Evolutionary conservation across 495 filamentous ascomycete species (phyloP), one percentile per base, ranked within the genome.

Genomic region (Penicillium psychrofluorescens): DNA sequence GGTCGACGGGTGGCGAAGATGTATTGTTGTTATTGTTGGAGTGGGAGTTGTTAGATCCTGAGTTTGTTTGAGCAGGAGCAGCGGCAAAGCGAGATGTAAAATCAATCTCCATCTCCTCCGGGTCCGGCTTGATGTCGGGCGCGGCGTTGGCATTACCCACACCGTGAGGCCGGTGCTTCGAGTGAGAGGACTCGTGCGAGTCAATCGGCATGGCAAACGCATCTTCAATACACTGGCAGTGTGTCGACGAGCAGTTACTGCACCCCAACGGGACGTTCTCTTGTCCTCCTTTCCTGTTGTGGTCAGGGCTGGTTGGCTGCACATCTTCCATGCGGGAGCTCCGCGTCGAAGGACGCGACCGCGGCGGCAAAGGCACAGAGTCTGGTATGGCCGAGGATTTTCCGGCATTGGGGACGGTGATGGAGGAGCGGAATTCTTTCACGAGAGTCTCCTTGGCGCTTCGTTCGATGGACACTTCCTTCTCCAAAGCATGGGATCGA

Each of bases 211-310:
- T 68, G n/a, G 50, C 58, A 29, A 86, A 73, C 1, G 75, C 75
- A 52, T 84, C 81, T 42, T 88, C 84, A 9, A 90, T 72, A 51
- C 86, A 90, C 48, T 81, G 76, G 49, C 86, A 90, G 49, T 77
- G 49, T 53, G 44, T 68, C 60, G 37, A 72, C 11, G 73, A 78
- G 55, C 86, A 90, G 27, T 77, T 76, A 27, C 74, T 77, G 57
- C 85, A 90, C 1, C 79, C 81, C 32, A 78, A 48, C 0, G 72
- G 57, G 8, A 69, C 53, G 14, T 66, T 67, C 15, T 67, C 57
- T 11, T 35, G 46, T 12, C 32, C 47, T 1, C 63, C 54, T 5
- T 56, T 48, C 8, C 36, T 45, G 40, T 46, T 55, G 34, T 40
- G 42, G 37, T 47, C 53, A 14, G 31, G 13, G 33, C n/a, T 46